A percentile compares a stretch with the other conserved stretches of the same genome.
Evolutionary conservation across 345 rosid genomes (phyloP).

Genomic region (Arabis hirsuta): DNA sequence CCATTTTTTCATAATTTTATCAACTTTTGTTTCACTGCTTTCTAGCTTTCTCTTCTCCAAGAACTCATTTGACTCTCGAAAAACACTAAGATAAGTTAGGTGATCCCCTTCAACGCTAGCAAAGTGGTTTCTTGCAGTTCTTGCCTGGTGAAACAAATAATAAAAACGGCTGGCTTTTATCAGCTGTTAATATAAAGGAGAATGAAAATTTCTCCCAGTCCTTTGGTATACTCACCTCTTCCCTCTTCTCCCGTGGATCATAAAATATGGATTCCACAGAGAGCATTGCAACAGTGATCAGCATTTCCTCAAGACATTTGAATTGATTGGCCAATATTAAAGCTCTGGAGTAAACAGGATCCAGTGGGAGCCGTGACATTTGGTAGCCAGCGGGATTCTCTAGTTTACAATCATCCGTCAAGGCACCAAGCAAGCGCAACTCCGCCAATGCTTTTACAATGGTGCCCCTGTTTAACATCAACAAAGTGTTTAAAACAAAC

Average conservation of each 20-base stretch:
- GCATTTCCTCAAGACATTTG: conserved; percentile 93
- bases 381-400: conserved; percentile 81
- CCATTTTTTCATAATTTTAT: conserved; percentile 79
- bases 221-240: conserved; percentile 58
- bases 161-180: not conserved
- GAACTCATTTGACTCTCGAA: conserved; percentile 69
- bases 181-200: conserved; percentile 11
- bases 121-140: conserved; percentile 72
- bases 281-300: conserved; percentile 92
- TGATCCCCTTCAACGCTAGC: conserved; percentile 93
- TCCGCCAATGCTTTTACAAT: conserved; percentile 84
- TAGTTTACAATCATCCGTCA: conserved; percentile 83
- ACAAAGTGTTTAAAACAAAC: not conserved
- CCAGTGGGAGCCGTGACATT: conserved; percentile 93
- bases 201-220: not conserved
- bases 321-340: conserved; percentile 76
- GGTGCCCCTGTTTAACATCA: conserved; percentile 62
- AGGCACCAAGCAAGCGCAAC: conserved; percentile 79
- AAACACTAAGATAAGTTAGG: conserved; percentile 78
- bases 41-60: conserved; percentile 61
- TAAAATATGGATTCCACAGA: conserved; percentile 87
- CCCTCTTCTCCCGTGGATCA: conserved; percentile 74
- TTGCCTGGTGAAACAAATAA: conserved; percentile 59
- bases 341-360: conserved; percentile 88
- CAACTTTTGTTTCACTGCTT: conserved; percentile 50